Base-by-base conservation (phyloP, 129 eudicot species). In the Solidago caesia region DNA sequence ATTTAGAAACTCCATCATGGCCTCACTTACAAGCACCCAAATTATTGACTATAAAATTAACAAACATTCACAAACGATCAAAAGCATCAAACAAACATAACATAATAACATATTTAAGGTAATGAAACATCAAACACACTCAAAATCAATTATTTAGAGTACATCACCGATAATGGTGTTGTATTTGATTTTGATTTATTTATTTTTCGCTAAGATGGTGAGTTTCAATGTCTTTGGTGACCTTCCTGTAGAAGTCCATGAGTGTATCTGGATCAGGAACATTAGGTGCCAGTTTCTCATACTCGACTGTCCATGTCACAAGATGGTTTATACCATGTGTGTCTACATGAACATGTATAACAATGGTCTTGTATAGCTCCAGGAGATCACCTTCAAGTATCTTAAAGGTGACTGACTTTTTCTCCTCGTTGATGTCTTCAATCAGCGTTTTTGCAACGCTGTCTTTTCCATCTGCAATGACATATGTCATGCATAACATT, bases 251-350 rank as follows among this genome's bases (percentile, higher is more conserved):
- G n/a, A 76, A 67, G 21, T 76, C 80, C 74, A 67, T 13, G 67
- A 67, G 60, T 3, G 80, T 55, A 14, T 77, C 80, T 8, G 75
- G 80, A 57, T 77, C 82, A 45, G 80, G 80, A n/a, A 77, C 80
- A 46, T 77, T 2, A n/a, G 69, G 80, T 16, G 2, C 44, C 44
- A 53, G 26, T 51, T 78, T 79, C 73, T 79, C 77, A 53, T 79
- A 79, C 44, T 79, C 77, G 45, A 71, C 61, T 2, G 77, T 79
- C 82, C 82, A 79, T 45, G 77, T 78, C 15, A 78, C 82, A 5
- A 78, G 58, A 51, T 71, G 15, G 61, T 64, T 27, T 47, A 14
- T 6, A 57, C 77, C 82, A 57, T 72, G 41, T 7, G 43, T 53
- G 59, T 72, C 82, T 5, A 73, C 77, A 56, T 79, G 82, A 43